Evolutionary conservation across 305 asterid species (phyloP).

Genomic region (Fraxinus paxiana): DNA sequence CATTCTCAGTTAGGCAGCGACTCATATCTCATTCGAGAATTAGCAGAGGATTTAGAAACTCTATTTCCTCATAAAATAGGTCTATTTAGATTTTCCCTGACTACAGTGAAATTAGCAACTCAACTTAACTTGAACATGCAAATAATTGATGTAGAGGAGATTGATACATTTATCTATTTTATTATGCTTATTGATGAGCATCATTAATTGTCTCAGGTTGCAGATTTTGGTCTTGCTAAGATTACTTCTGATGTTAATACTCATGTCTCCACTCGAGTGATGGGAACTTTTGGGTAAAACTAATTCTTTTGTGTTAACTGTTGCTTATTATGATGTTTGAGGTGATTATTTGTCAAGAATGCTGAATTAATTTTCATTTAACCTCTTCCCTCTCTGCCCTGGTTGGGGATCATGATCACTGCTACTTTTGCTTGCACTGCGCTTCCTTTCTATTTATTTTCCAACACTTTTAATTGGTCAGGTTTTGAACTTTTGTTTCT

Average conservation of each 20-base stretch:
- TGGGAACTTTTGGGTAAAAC: conserved; percentile 95
- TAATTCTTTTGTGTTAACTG: background rate
- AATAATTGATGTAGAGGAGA: background rate
- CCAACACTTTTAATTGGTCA: background rate
- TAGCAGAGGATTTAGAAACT: background rate
- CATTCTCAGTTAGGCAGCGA: background rate
- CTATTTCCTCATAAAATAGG: background rate
- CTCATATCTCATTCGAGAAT: background rate
- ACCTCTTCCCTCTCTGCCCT: background rate
- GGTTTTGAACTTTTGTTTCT: background rate
- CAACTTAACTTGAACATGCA: background rate
- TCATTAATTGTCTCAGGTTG: conserved; percentile 57
- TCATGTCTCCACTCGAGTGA: conserved; percentile 86
- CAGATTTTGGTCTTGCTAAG: conserved; percentile 92
- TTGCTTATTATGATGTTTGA: background rate
- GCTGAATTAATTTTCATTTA: background rate
- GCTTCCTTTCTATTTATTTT: background rate
- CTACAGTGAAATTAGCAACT: background rate
- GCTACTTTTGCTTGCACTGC: background rate
- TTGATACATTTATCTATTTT: conserved; percentile 3
- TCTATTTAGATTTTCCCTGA: background rate
- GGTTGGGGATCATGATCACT: background rate
- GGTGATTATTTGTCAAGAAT: background rate
- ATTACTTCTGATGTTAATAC: conserved; percentile 65
- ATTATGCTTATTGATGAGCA: conserved; percentile 13